Base-by-base conservation (phyloP, 768 basidiomycete species). In the Cystofilobasidium macerans region DNA sequence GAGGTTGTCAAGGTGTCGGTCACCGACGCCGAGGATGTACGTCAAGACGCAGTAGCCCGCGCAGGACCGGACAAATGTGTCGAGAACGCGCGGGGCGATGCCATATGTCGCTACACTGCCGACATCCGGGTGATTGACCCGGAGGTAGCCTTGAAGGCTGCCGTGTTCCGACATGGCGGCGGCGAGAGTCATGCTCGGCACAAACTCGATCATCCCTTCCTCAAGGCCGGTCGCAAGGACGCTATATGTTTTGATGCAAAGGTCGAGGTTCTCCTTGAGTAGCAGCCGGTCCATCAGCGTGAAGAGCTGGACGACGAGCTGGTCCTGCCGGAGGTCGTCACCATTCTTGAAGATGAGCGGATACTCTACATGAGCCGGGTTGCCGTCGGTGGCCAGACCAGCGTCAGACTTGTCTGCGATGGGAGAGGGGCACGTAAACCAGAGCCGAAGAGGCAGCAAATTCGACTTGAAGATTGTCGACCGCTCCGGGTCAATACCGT, bases 321-420 rank as follows among this genome's bases (percentile, higher is more conserved):
- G 95, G 74, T 99, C 95, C 76, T 99, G 95, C 26, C 95, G 85
- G 81, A 98, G 86, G 73, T 99, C 95, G 73, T 98, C 95, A 18
- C 95, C 95, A 71, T 97, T 93, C 77, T 98, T 99, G 82, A 98
- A 97, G 68, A 99, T 98, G 60, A 97, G 83, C 0, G 93, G 88
- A 75, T 87, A 98, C 73, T 92, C 88, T 70, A 88, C 87, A 26
- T n/a, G 47, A 18, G 42, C 4, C 24, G 32, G 20, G 28, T 26
- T 28, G 60, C 57, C 3, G 48, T 51, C 48, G 14, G 5, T 18
- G 36, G 20, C 26, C 54, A 22, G 5, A 40, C 13, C 14, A 30
- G 42, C 11, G 53, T 5, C 20, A 11, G 2, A 8, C 33, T 6
- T 36, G 40, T 22, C 20, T 7, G 6, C n/a, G 32, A 18, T 13